Base-by-base conservation (phyloP, 2,329 filamentous ascomycete genomes). In the Botryosphaeria dothidea region DNA sequence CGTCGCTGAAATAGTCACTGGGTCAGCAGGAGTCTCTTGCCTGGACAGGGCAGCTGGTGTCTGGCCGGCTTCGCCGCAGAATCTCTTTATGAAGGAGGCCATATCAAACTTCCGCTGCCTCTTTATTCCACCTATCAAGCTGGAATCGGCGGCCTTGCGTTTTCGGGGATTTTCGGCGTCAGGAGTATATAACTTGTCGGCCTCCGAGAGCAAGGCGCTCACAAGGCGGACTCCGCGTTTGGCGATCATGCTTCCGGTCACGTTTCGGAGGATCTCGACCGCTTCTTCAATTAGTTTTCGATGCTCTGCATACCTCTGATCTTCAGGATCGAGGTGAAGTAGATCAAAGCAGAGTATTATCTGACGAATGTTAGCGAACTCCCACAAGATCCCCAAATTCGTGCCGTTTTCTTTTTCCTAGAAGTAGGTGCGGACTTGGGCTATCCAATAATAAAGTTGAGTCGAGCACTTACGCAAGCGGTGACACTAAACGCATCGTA, bases 401-500 rank as follows among this genome's bases (percentile, higher is more conserved):
- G n/a, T n/a, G n/a, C n/a, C n/a, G n/a, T n/a, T n/a, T n/a, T n/a
- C n/a, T n/a, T n/a, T n/a, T n/a, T n/a, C n/a, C n/a, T n/a, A n/a
- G n/a, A n/a, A n/a, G n/a, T n/a, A n/a, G n/a, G n/a, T n/a, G n/a
- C n/a, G n/a, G n/a, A n/a, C n/a, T n/a, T n/a, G n/a, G n/a, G n/a
- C n/a, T n/a, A n/a, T n/a, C n/a, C n/a, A n/a, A n/a, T n/a, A n/a
- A n/a, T n/a, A n/a, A n/a, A n/a, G n/a, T n/a, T n/a, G n/a, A n/a
- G n/a, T 9, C 21, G 15, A 27, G 23, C 13, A 57, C 52, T 57
- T 41, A 57, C 52, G 15, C 52, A 57, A 9, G 78, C 77, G 19
- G 78, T 75, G 1, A 80, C 75, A n/a, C 73, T 73, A 61, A 80
- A 80, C 7, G 77, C 77, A 66, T 80, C 77, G 38, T 79, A 73